Evolutionary conservation across 2,329 filamentous ascomycete genomes (phyloP).

Genomic region (Colletotrichum acutatum): DNA sequence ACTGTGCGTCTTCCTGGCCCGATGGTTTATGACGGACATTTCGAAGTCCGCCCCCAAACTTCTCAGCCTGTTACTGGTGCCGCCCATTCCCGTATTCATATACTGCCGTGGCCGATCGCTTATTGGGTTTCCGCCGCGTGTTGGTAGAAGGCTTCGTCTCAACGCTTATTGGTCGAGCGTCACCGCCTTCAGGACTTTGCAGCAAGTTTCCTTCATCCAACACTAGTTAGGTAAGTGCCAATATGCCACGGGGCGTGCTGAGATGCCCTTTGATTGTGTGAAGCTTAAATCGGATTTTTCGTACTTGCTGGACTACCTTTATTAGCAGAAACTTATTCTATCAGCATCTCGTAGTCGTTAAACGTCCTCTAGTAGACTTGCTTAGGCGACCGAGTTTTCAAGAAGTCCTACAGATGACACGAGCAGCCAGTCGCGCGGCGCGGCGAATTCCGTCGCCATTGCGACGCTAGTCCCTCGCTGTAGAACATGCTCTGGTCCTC

Average conservation of each 20-base stretch:
- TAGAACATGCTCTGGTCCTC: constrained; percentile 14
- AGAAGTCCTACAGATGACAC: background rate
- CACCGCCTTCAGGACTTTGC: background rate
- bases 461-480: constrained; percentile 16
- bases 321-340: no score
- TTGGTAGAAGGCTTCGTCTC: background rate
- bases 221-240: background rate
- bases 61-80: background rate
- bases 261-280: background rate
- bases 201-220: background rate
- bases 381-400: background rate
- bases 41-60: background rate
- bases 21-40: background rate
- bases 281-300: background rate
- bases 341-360: no score
- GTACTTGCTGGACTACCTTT: background rate
- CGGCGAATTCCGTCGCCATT: constrained; percentile 18
- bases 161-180: background rate
- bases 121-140: background rate
- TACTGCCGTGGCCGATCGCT: background rate
- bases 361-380: no score
- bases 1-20: constrained; percentile 3
- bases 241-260: background rate
- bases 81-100: background rate
- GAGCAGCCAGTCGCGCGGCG: background rate